Percentiles rank a stretch among this genome's conserved stretches.
Conservation (phyloP, 305 asterid genomes). For the Fraxinus xanthoxyloides region DNA sequence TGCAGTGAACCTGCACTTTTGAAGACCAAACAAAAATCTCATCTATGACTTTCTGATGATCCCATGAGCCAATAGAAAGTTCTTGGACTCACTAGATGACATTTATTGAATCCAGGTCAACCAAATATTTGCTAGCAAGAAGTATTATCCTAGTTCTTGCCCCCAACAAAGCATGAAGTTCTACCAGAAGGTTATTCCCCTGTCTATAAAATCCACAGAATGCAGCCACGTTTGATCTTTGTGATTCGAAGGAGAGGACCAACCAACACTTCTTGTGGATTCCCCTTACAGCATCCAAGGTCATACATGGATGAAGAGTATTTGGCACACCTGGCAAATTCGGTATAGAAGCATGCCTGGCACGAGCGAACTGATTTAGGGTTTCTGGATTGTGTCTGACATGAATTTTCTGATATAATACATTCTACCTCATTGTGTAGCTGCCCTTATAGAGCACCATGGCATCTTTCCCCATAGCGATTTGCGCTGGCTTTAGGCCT, state of each 20-base stretch:
- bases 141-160: background rate
- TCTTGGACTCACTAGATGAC: background rate
- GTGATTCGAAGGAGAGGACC: background rate
- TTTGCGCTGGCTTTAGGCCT: background rate
- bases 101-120: background rate
- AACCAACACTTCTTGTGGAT: background rate
- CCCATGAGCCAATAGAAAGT: background rate
- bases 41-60: background rate
- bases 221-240: background rate
- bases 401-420: background rate
- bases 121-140: background rate
- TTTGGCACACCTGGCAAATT: background rate
- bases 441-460: background rate
- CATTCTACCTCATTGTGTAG: background rate
- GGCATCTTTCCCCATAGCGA: background rate
- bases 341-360: background rate
- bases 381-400: background rate
- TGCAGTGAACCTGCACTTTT: background rate
- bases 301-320: background rate
- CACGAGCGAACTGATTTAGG: background rate
- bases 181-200: background rate
- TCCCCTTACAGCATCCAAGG: background rate
- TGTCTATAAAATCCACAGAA: background rate
- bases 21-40: background rate
- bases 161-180: background rate